Base-by-base conservation (phyloP, 2,329 filamentous ascomycete species). In the Ceratocystis diversiconidia region DNA sequence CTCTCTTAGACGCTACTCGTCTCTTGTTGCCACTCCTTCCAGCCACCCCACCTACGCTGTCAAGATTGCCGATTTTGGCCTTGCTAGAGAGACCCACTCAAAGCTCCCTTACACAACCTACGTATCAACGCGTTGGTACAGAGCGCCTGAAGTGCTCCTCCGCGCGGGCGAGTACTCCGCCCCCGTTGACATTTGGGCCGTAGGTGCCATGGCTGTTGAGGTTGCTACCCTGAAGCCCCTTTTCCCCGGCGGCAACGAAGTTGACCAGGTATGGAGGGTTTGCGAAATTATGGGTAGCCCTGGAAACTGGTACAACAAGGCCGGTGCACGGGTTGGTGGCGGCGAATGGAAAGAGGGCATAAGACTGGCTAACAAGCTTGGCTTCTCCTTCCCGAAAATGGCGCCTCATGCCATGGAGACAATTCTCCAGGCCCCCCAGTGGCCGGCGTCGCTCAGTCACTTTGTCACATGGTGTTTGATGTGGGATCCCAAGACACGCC, bases 251-350 rank as follows among this genome's bases (percentile, higher is more conserved):
- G 90, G 91, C 72, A 99, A 99, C 73, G 94, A 99, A 78, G 94
- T 99, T 1, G 94, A 99, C 71, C 94, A 99, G 75, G 94, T 99
- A 1, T 99, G 94, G 94, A 87, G 94, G 70, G 90, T 99, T 0
- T 99, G 94, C 73, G 94, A 99, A 75, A 96, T 99, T 67, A 99
- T 99, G 94, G 94, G 94, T 62, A 97, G 92, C 77, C 94, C 94
- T 2, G 94, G 94, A 57, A 92, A 92, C 77, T 99, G 94, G 94
- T 94, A 95, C 74, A 96, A 89, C 79, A 96, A 96, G 76, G 81
- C 89, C 4, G 92, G 92, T 28, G 80, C 81, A 30, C 88, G 87
- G 70, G 89, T 99, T 32, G 94, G 94, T 65, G 94, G 94, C 72
- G 94, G 94, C 72, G 94, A 99, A 71, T 99, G 94, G 94, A 90